Conservation (phyloP, 768 basidiomycete genomes). For the Jaapia argillacea region DNA sequence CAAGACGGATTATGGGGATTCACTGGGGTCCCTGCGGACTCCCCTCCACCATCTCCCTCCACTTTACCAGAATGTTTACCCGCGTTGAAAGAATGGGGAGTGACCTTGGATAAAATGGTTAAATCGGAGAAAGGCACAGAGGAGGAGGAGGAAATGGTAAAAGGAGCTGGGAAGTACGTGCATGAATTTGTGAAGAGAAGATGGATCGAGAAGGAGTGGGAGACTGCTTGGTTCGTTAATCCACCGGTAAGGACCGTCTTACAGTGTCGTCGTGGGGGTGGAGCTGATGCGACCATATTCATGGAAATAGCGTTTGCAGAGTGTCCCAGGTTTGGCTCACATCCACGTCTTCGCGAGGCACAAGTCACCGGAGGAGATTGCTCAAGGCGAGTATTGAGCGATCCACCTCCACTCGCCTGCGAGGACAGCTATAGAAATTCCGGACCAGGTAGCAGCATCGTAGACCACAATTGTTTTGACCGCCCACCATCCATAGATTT, state of each 20-base stretch:
- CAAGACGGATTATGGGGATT: constrained; percentile 82
- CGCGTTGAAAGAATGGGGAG: constrained; percentile 59
- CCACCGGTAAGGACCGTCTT: constrained; percentile 51
- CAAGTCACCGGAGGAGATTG: constrained; percentile 24
- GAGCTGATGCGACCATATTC: constrained; percentile 4
- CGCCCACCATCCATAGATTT: no score
- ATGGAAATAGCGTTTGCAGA: constrained; percentile 66
- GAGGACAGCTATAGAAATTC: no score
- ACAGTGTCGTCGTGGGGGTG: background rate
- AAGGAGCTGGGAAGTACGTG: constrained; percentile 46
- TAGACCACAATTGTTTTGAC: no score
- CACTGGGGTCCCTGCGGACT: constrained; percentile 38
- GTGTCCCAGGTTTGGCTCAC: constrained; percentile 72
- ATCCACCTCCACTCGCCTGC: no score
- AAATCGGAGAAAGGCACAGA: constrained; percentile 38
- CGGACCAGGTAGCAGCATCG: no score
- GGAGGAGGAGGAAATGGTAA: constrained; percentile 42
- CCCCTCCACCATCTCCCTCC: constrained; percentile 51
- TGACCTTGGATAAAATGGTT: constrained; percentile 53
- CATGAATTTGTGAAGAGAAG: constrained; percentile 49
- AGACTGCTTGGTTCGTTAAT: constrained; percentile 89
- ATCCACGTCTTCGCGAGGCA: constrained; percentile 77
- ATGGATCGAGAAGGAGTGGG: constrained; percentile 73
- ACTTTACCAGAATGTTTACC: constrained; percentile 46
- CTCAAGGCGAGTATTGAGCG: background rate